Percentiles rank a stretch among this genome's conserved stretches.
phyloP scores from a whole-genome alignment of 1,284 basidiomycete species.

The Ceratobasidium sp. region DNA sequence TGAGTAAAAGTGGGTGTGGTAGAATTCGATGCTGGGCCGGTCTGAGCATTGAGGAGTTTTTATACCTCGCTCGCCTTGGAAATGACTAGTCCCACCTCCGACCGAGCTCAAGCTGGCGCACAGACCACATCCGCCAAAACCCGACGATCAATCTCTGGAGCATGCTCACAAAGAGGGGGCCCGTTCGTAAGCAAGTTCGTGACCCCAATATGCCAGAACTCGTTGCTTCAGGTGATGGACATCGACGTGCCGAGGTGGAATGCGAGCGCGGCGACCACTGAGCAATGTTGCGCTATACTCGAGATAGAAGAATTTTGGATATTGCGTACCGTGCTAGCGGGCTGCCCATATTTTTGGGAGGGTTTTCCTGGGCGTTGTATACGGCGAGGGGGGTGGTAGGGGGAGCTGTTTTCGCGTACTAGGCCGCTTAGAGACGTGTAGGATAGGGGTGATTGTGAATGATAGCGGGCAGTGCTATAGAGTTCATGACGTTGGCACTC shows the following conservation, averaged over 20 bases:
- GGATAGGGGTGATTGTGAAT: constrained; percentile 13
- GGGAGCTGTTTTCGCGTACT: constrained; percentile 14
- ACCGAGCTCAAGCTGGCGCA: neutral
- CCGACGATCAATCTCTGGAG: constrained; percentile 11
- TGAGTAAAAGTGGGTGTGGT: neutral
- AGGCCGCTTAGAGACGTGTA: neutral
- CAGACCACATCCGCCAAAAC: constrained; percentile 12
- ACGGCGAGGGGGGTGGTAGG: neutral
- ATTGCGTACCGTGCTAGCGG: neutral
- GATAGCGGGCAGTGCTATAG: neutral
- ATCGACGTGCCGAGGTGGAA: neutral
- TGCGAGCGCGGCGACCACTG: neutral
- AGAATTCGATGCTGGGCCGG: constrained; percentile 25
- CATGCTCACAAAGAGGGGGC: neutral
- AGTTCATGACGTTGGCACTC: neutral
- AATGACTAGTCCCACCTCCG: constrained; percentile 8
- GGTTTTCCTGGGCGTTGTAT: constrained; percentile 18
- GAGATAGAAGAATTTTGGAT: neutral
- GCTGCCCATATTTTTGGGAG: constrained; percentile 18
- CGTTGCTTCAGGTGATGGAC: neutral
- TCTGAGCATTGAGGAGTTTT: neutral
- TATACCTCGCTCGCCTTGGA: constrained; percentile 5
- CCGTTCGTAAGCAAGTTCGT: neutral
- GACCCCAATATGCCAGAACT: neutral
- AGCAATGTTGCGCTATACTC: neutral